phyloP scores from a whole-genome alignment of 2,329 filamentous ascomycete genomes.

The Chrysoporthe puriensis region DNA sequence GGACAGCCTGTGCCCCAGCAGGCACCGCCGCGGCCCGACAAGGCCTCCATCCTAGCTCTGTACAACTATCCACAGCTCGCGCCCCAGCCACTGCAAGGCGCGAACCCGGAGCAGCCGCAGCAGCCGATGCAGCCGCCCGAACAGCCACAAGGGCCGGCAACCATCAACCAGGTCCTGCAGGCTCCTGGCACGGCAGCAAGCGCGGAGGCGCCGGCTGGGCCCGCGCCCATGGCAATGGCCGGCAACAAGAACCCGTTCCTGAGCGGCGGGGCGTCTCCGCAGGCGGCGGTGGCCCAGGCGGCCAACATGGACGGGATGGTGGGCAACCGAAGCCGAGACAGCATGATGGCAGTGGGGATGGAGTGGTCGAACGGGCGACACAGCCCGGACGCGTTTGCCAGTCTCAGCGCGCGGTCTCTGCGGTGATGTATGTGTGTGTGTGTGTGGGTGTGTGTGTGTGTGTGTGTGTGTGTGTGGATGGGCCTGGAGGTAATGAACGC shows the following conservation, averaged over 20 bases:
- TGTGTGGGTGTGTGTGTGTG: too few species aligned
- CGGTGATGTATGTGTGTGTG: constrained; percentile 34
- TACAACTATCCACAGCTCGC: constrained; percentile 66
- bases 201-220: constrained; percentile 32
- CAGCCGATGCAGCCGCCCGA: constrained; percentile 32
- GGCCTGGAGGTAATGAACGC: not conserved
- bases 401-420: constrained; percentile 66
- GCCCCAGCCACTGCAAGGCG: constrained; percentile 40
- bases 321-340: constrained; percentile 68
- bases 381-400: constrained; percentile 80
- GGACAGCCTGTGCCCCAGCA: constrained; percentile 24
- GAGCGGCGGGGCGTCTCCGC: constrained; percentile 36
- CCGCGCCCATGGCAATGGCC: constrained; percentile 6
- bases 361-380: constrained; percentile 72
- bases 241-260: constrained; percentile 64
- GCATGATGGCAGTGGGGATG: constrained; percentile 69
- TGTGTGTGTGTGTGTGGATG: too few species aligned
- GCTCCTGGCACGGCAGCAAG: constrained; percentile 40
- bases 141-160: constrained; percentile 33
- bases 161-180: constrained; percentile 23
- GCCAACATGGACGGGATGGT: constrained; percentile 31
- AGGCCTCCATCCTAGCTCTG: constrained; percentile 74
- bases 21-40: constrained; percentile 62
- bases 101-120: constrained; percentile 31
- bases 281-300: constrained; percentile 33